Percentiles rank a stretch among this genome's conserved stretches.
Evolutionary conservation across 2,329 filamentous ascomycete genomes (phyloP).

Genomic region (Aspergillus viridinutans): DNA sequence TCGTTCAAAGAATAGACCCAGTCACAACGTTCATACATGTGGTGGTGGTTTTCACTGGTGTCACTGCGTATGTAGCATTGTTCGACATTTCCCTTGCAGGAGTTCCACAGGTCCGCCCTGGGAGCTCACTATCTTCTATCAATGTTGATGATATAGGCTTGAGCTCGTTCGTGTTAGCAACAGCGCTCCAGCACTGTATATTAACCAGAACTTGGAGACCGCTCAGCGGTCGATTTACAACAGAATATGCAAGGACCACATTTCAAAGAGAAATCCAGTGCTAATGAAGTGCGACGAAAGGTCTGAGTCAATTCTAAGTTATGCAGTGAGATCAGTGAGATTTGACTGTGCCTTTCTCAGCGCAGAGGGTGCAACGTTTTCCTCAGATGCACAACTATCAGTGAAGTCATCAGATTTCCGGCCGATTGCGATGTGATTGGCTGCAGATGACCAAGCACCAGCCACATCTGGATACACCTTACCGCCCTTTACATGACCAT

Average conservation of each 20-base stretch:
- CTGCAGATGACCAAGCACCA: constrained; percentile 1
- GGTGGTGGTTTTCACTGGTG: constrained; percentile 28
- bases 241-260: constrained; percentile 1
- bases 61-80: constrained; percentile 25
- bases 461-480: neutral
- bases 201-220: constrained; percentile 1
- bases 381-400: constrained; percentile 6
- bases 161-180: neutral
- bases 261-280: constrained; percentile 1
- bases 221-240: constrained; percentile 7
- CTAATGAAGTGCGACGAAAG: neutral
- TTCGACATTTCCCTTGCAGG: constrained; percentile 24
- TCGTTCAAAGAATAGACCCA: neutral
- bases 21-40: constrained; percentile 21
- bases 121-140: neutral
- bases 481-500: neutral
- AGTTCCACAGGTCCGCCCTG: constrained; percentile 6
- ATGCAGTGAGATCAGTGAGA: neutral
- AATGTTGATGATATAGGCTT: neutral
- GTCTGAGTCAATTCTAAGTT: neutral
- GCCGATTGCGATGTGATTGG: constrained; percentile 11
- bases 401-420: constrained; percentile 18
- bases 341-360: neutral
- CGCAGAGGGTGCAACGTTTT: constrained; percentile 1
- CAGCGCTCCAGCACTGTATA: neutral